Conservation (phyloP, 768 basidiomycete genomes). For the Russula vinacea region DNA sequence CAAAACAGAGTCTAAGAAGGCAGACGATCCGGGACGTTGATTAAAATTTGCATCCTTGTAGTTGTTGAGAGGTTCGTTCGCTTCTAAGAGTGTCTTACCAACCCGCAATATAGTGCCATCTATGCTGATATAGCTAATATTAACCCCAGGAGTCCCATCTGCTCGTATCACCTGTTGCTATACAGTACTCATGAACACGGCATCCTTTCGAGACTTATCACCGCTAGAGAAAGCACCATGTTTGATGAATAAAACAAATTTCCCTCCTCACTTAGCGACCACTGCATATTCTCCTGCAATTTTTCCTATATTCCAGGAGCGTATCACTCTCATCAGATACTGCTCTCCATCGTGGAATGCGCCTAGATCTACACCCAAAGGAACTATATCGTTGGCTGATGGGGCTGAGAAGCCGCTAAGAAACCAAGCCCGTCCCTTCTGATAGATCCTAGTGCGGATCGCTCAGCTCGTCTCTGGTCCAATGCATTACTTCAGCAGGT, state of each 20-base stretch:
- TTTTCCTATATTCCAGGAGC: not conserved
- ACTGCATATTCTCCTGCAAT: not conserved
- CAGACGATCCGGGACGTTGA: constrained; percentile 1
- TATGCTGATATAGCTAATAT: not conserved
- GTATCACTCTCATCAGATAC: not conserved
- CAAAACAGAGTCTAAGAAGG: not conserved
- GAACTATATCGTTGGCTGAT: not conserved
- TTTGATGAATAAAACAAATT: not conserved
- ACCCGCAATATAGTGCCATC: not conserved
- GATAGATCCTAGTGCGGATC: not conserved
- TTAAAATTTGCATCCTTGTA: not conserved
- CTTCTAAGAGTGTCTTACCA: not conserved
- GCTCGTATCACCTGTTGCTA: not conserved
- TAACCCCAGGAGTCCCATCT: not conserved
- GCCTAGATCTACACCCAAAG: not conserved
- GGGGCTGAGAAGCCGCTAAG: not conserved
- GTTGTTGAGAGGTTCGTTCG: constrained; percentile 16
- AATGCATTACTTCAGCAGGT: not conserved
- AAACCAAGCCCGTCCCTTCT: not conserved
- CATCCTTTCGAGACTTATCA: not conserved
- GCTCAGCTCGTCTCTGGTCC: not conserved
- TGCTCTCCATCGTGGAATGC: not conserved
- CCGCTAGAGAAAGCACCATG: not conserved
- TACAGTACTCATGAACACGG: not conserved
- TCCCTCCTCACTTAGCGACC: not conserved